Conservation (phyloP, 305 asterid species). For the Caryopteris hybrid region DNA sequence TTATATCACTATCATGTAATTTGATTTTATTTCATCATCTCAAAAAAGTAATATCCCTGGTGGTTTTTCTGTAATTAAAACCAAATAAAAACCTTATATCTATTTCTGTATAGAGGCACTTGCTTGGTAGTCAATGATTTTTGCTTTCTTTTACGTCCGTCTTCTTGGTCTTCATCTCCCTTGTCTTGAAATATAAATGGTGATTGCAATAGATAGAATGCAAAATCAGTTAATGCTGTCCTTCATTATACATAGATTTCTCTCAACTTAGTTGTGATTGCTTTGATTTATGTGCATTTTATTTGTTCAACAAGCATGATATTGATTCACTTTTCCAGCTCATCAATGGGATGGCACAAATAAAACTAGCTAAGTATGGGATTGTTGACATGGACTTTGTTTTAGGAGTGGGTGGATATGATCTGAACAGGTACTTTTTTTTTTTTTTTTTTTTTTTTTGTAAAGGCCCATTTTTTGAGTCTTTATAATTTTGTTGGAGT, state of each 20-base stretch:
- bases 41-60: neutral
- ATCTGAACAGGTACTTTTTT: conserved; percentile 74
- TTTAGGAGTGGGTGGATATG: conserved; percentile 94
- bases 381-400: conserved; percentile 91
- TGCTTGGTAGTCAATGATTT: neutral
- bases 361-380: conserved; percentile 68
- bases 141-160: neutral
- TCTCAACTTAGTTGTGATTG: neutral
- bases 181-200: neutral
- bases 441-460: neutral
- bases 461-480: neutral
- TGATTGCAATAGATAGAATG: neutral
- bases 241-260: neutral
- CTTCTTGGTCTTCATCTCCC: neutral
- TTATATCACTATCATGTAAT: neutral
- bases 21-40: neutral
- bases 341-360: conserved; percentile 82
- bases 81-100: neutral
- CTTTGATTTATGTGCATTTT: neutral
- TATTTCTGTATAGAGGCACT: neutral
- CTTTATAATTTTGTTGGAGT: neutral
- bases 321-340: conserved; percentile 42
- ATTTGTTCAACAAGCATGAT: neutral
- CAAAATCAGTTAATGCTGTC: neutral
- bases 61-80: neutral